Evolutionary conservation across 768 basidiomycete genomes (phyloP), one percentile per base, ranked within the genome.

Genomic region (Termitomyces sp.): DNA sequence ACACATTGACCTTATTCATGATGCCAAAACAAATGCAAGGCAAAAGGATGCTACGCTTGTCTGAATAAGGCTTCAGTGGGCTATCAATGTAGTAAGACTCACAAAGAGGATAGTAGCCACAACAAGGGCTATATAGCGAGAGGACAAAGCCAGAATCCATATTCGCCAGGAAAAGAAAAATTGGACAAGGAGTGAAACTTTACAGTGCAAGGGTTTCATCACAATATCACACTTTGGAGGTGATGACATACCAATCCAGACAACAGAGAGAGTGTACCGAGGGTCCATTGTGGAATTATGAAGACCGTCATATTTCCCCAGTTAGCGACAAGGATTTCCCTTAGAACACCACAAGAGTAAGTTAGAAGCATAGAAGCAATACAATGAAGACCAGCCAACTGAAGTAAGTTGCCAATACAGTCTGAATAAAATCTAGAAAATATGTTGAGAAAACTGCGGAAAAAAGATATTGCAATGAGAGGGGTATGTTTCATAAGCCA

Each of bases 31-130:
- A 32, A 48, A 35, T 20, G 22, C 47, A 36, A 48, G 47, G 36
- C 47, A 36, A 51, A 53, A 59, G 52, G 47, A 54, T 57, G 44
- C 52, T 48, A 51, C 58, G 48, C 41, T 56, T 55, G 44, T 20
- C 45, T 40, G 50, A 29, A 9, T 4, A 3, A 47, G 10, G 41
- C 25, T 42, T 2, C 4, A 16, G 22, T 12, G 9, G 16, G 36
- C 36, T 38, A 7, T 38, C 29, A 15, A 27, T 15, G 15, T 13
- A n/a, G n/a, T n/a, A 1, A 7, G 33, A 32, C 45, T 32, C 31
- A 47, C 45, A 2, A 20, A 10, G 18, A 47, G 18, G 5, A 47
- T 33, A 15, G 7, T 10, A n/a, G 10, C n/a, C n/a, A 47, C n/a
- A 9, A 32, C 18, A 31, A 18, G 29, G n/a, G 16, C 3, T 13